Base-by-base conservation (phyloP, 495 filamentous ascomycete genomes). In the Annulohypoxylon stygium region DNA sequence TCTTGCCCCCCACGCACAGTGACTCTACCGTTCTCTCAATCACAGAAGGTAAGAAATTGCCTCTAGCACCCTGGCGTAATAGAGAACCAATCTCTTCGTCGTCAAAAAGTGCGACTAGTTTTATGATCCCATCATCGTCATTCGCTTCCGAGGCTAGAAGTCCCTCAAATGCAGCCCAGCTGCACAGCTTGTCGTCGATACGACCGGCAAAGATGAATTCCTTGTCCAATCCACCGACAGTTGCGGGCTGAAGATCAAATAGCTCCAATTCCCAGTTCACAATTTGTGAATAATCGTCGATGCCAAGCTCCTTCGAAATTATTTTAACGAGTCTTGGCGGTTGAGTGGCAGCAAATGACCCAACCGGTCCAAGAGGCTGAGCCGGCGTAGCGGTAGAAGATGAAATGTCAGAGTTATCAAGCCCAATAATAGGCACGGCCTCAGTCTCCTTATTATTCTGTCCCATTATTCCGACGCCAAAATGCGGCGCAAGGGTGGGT, bases 191-290 rank as follows among this genome's bases (percentile, higher is more conserved):
- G 80, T 99, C 96, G 79, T 99, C 96, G 74, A 99, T 94, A 51
- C 96, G 91, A 64, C 94, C 93, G 51, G 93, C 96, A 71, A 95
- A 98, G 79, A 99, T 95, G 82, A 99, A 89, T 72, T 98, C 96
- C 78, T 93, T 94, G 74, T 96, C 93, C 45, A 99, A 76, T 11
- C 96, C 96, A 69, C 94, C 93, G 23, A 94, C 83, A 33, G 89
- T 88, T 14, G 93, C 95, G 7, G 94, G 93, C 78, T 97, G 94
- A 7, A 87, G 90, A 80, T 99, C 96, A 77, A 90, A 99, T 36
- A 99, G 90, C 80, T 99, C 96, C n/a, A 98, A 88, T 75, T 99
- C 96, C 96, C 96, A 99, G 80, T 93, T 95, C 26, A 98, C 82
- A 67, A 99, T 97, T 61, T 84, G 88, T 80, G 82, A 82, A 81